Evolutionary conservation across 371 early-diverging fungal genomes (phyloP), one percentile per base, ranked within the genome.

Genomic region (Mucor mucedo): DNA sequence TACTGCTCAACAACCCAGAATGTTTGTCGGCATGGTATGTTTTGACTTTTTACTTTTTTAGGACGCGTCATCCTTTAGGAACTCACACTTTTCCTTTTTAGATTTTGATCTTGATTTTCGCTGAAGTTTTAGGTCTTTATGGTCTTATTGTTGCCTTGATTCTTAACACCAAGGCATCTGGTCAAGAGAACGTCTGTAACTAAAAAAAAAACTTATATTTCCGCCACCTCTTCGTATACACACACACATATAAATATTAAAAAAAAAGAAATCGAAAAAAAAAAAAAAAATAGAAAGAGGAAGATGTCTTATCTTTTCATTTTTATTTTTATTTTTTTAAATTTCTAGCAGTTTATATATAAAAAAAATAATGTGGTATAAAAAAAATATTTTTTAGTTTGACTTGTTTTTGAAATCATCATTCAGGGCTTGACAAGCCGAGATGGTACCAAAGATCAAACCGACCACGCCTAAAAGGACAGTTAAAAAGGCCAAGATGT

Each of bases 131-230:
- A 79, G 97, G 94, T 72, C 83, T 94, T 66, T 92, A 91, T 64
- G 97, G 98, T 49, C 87, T 96, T 50, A 97, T 98, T 73, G 96
- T 98, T 40, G 93, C 95, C 29, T 89, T 98, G 55, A 97, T 98
- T 71, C 78, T 98, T 65, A 97, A 98, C 84, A 96, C 98, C 62
- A 93, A 91, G 79, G 84, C 89, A 10, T 69, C 76, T 62, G 79
- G 76, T 42, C 60, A 63, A 53, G 79, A 75, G n/a, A 66, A 68
- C 47, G 65, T 67, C 48, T 79, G 79, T 39, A 63, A 66, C 52
- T 75, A 78, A 66, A 59, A 0, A 4, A 49, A 49, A 10, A 28
- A 29, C 21, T 3, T 4, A 47, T 47, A 35, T 6, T 35, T 35
- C 35, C 35, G 8, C 35, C 35, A 35, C 35, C 35, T 47, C 5